Conservation (phyloP, 2,329 filamentous ascomycete species). For the Pezizomycotina sp. region DNA sequence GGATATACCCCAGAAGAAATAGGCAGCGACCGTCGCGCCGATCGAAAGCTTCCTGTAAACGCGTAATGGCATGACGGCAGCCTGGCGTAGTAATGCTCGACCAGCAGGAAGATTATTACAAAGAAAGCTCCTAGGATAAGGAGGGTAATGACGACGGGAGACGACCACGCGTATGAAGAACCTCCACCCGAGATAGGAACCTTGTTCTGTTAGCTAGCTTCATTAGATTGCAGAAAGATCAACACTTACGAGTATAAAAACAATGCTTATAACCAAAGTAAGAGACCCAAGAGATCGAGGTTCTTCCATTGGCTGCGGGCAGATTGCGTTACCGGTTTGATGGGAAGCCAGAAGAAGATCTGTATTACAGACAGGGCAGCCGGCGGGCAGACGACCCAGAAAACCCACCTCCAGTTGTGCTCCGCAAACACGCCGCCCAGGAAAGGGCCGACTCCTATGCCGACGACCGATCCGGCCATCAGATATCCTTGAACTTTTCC, state of each 20-base stretch:
- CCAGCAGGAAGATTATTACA: slow-evolving; percentile 36
- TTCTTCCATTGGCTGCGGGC: slow-evolving; percentile 36
- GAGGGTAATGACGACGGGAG: slow-evolving; percentile 44
- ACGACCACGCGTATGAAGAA: slow-evolving; percentile 40
- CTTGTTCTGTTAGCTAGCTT: no score
- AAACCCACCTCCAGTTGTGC: slow-evolving; percentile 33
- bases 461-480: background rate
- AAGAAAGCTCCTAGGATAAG: slow-evolving; percentile 36
- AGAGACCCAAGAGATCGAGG: slow-evolving; percentile 45
- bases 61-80: no score
- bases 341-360: slow-evolving; percentile 36
- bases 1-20: no score
- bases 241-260: slow-evolving; percentile 45
- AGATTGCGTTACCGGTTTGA: slow-evolving; percentile 34
- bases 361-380: slow-evolving; percentile 34
- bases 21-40: no score
- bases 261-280: slow-evolving; percentile 39
- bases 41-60: no score
- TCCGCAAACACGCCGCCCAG: slow-evolving; percentile 29
- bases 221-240: no score
- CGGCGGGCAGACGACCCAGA: slow-evolving; percentile 39
- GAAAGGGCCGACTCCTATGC: slow-evolving; percentile 29
- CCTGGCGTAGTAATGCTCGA: slow-evolving; percentile 40
- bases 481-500: slow-evolving; percentile 34
- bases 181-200: slow-evolving; percentile 47